Evolutionary conservation across 2,329 filamentous ascomycete species (phyloP).

Genomic region (Claviceps paspali): DNA sequence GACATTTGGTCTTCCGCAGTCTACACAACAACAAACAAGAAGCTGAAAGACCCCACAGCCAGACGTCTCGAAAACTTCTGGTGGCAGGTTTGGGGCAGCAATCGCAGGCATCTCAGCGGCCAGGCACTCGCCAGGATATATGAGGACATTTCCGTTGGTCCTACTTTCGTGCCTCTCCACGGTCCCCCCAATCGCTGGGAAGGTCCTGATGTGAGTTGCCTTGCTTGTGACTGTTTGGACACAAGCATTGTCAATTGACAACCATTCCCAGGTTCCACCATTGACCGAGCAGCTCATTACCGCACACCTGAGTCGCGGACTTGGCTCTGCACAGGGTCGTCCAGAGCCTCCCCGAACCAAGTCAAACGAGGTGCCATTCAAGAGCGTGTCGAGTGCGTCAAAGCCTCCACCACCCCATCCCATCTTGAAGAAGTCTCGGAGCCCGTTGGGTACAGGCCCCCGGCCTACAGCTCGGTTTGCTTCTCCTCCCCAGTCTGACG

Average conservation of each 20-base stretch:
- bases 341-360: conserved; percentile 7
- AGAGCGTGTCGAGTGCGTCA: conserved; percentile 21
- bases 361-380: conserved; percentile 10
- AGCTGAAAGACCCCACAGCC: conserved; percentile 45
- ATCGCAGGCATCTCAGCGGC: conserved; percentile 36
- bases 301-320: conserved; percentile 10
- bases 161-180: conserved; percentile 39
- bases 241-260: conserved; percentile 1
- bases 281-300: conserved; percentile 16
- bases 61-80: conserved; percentile 49
- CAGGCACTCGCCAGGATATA: conserved; percentile 39
- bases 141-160: conserved; percentile 40
- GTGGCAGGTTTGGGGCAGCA: conserved; percentile 51
- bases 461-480: conserved; percentile 47
- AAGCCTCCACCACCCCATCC: conserved; percentile 36
- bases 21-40: conserved; percentile 44
- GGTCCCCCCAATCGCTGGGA: conserved; percentile 39
- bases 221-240: too few relatives aligned
- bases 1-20: conserved; percentile 24
- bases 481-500: conserved; percentile 34
- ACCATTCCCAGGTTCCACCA: conserved; percentile 12
- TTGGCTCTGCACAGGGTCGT: conserved; percentile 5
- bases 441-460: conserved; percentile 35
- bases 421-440: conserved; percentile 44
- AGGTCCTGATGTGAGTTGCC: conserved; percentile 26